A percentile compares a stretch with the other conserved stretches of the same genome.
phyloP scores from a whole-genome alignment of 78 protist genomes.

The Dictyostelium firmibasis region DNA sequence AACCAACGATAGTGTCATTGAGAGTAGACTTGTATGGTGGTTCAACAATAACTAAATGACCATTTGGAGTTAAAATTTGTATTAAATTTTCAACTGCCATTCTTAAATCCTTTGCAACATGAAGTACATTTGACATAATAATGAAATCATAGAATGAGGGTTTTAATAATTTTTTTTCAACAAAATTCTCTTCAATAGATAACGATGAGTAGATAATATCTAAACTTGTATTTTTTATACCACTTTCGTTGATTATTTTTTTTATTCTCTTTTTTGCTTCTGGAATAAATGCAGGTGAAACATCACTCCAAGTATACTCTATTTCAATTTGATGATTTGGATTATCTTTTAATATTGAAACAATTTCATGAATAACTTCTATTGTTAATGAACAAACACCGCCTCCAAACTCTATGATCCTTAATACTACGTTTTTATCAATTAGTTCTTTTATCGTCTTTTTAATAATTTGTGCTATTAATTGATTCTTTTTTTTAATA shows the following conservation, averaged over 20 bases:
- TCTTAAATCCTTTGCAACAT: neutral
- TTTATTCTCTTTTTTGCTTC: neutral
- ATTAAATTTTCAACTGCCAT: neutral
- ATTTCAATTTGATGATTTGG: neutral
- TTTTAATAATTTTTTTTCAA: neutral
- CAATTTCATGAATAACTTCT: neutral
- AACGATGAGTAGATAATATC: neutral
- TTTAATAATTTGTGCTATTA: neutral
- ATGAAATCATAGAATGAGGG: neutral
- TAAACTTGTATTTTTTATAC: neutral
- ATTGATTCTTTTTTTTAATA: neutral
- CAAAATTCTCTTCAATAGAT: neutral
- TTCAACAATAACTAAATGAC: neutral
- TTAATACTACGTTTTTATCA: neutral
- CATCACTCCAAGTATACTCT: conserved; percentile 23
- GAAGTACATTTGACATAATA: conserved; percentile 3
- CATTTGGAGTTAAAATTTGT: neutral
- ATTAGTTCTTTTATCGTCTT: neutral
- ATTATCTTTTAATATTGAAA: neutral
- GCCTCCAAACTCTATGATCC: conserved; percentile 16
- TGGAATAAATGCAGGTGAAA: neutral
- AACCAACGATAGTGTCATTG: neutral
- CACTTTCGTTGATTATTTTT: neutral
- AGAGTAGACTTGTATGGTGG: neutral
- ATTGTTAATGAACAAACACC: neutral